Percentiles rank a stretch among this genome's conserved stretches.
Evolutionary conservation across 2,329 filamentous ascomycete species (phyloP).

Genomic region (Colletotrichum graminicola): DNA sequence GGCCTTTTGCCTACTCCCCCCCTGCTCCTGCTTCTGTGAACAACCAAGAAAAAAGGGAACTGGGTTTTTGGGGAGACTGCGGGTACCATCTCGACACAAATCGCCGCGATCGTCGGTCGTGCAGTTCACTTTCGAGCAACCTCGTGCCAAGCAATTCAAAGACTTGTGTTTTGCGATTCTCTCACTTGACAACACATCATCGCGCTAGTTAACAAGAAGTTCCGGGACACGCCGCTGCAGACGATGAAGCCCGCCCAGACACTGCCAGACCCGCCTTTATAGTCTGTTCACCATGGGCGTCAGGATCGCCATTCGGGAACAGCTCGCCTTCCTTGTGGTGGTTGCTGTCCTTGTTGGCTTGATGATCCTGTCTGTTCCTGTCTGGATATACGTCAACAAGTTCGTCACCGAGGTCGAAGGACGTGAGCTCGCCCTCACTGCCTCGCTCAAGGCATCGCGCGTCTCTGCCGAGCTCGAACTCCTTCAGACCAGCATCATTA

Average conservation of each 20-base stretch:
- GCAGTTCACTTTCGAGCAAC: conserved; percentile 10
- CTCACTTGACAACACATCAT: conserved; percentile 11
- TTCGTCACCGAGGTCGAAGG: conserved; percentile 67
- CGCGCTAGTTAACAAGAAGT: not conserved
- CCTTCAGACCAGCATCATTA: conserved; percentile 79
- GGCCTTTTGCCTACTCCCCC: not conserved
- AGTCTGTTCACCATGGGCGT: conserved; percentile 59
- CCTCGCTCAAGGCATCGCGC: conserved; percentile 87
- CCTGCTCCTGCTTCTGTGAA: conserved; percentile 5
- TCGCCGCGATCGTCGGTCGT: conserved; percentile 9
- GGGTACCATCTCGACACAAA: conserved; percentile 12
- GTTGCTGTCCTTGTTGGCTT: conserved; percentile 80
- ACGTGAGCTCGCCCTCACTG: conserved; percentile 79
- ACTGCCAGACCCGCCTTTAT: conserved; percentile 34
- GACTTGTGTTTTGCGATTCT: not conserved
- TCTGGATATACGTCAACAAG: conserved; percentile 70
- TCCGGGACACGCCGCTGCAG: conserved; percentile 23
- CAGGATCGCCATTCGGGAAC: conserved; percentile 89
- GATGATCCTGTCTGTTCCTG: conserved; percentile 83
- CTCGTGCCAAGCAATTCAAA: conserved; percentile 29
- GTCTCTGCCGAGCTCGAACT: conserved; percentile 83
- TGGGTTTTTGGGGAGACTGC: conserved; percentile 14
- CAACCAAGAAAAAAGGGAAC: not conserved
- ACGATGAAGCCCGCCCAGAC: conserved; percentile 40
- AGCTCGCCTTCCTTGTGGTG: conserved; percentile 85